phyloP scores from a whole-genome alignment of 1,139 yeast species.

The Nakaseomyces glabratus region DNA sequence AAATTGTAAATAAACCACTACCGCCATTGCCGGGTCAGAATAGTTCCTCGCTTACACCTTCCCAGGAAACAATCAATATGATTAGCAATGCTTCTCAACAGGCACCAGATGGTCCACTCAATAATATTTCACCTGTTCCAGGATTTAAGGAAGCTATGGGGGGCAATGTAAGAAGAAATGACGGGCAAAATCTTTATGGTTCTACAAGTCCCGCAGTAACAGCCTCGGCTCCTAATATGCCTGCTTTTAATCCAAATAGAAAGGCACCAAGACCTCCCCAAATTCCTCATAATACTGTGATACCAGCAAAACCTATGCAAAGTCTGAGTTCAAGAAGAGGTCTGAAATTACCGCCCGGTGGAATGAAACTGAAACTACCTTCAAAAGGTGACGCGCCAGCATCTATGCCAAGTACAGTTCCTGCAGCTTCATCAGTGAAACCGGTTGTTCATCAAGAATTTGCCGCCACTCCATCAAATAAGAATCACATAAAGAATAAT shows the following conservation, averaged over 20 bases:
- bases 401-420: conserved; percentile 7
- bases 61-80: too few relatives aligned
- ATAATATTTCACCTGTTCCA: too few relatives aligned
- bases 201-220: conserved; percentile 1
- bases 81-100: too few relatives aligned
- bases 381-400: conserved; percentile 10
- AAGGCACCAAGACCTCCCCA: conserved; percentile 23
- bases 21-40: conserved; percentile 27
- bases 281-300: conserved; percentile 8
- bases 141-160: too few relatives aligned
- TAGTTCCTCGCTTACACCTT: not conserved
- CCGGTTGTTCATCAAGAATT: conserved; percentile 20
- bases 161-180: too few relatives aligned
- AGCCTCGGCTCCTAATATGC: conserved; percentile 3
- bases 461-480: conserved; percentile 26
- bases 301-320: conserved; percentile 15
- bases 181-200: too few relatives aligned
- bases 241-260: conserved; percentile 20
- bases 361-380: conserved; percentile 26
- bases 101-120: too few relatives aligned
- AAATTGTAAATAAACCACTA: conserved; percentile 27
- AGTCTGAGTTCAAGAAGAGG: conserved; percentile 32
- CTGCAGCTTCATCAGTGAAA: conserved; percentile 11
- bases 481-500: conserved; percentile 12
- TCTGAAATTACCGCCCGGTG: conserved; percentile 30